A percentile compares a stretch with the other conserved stretches of the same genome.
phyloP scores from a whole-genome alignment of 306 rosid genomes.

The Astragalus glycyphyllos region DNA sequence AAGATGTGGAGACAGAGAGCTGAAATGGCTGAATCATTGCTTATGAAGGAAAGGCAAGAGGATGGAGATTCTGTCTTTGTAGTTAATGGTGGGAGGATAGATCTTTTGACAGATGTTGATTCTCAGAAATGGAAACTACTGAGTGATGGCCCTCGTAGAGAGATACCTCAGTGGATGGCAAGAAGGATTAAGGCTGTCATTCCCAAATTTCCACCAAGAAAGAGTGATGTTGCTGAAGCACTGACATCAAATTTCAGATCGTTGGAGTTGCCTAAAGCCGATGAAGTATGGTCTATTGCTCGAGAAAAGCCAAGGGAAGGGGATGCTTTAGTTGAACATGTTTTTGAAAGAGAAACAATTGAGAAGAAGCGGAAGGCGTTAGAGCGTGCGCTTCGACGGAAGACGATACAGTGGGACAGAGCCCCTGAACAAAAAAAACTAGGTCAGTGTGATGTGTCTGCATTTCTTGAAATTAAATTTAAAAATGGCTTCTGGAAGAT shows the following conservation, averaged over 20 bases:
- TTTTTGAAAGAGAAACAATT: conserved; percentile 63
- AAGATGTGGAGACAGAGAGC: conserved; percentile 75
- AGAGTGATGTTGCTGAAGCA: conserved; percentile 62
- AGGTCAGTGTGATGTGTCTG: conserved; percentile 55
- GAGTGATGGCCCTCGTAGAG: conserved; percentile 80
- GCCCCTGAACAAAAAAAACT: conserved; percentile 62
- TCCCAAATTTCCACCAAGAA: conserved; percentile 77
- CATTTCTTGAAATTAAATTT: conserved; percentile 33
- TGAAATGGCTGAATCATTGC: conserved; percentile 65
- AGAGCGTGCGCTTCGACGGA: conserved; percentile 60
- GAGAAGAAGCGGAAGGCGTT: conserved; percentile 73
- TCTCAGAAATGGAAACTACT: conserved; percentile 79
- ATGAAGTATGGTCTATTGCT: conserved; percentile 84
- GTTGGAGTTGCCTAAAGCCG: conserved; percentile 69
- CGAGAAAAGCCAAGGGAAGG: conserved; percentile 76
- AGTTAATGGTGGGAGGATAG: conserved; percentile 79
- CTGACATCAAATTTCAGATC: conserved; percentile 65
- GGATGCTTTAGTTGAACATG: conserved; percentile 64
- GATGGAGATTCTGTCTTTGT: conserved; percentile 56
- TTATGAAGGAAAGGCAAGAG: conserved; percentile 59
- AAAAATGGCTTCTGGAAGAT: conserved; percentile 27
- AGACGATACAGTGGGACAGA: conserved; percentile 62
- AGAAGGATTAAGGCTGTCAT: conserved; percentile 68
- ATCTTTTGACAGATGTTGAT: conserved; percentile 66
- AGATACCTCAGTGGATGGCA: conserved; percentile 88